These are phyloP conservation scores for Spizellomyces sp. DNA, from an alignment of 192 early-diverging fungal species.

Conservation along the genomic window DNA sequence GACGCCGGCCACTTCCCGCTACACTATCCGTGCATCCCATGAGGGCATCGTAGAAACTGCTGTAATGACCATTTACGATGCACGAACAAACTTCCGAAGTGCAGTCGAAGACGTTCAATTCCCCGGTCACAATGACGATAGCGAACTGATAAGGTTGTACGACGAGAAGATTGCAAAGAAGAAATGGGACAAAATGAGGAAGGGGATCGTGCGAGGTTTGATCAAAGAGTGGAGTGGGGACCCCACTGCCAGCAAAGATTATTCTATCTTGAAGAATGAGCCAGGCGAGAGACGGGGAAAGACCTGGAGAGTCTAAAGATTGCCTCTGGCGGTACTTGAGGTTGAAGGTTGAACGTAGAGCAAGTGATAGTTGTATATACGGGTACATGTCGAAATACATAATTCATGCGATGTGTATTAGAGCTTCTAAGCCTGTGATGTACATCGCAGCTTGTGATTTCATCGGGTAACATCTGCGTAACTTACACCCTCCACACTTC, in stretches of 20 bases:
- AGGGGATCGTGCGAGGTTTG: conserved; percentile 18
- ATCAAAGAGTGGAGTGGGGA: conserved; percentile 32
- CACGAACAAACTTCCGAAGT: conserved; percentile 13
- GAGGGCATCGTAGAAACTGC: conserved; percentile 25
- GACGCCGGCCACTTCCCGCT: conserved; percentile 8
- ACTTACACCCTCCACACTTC: conserved; percentile 61
- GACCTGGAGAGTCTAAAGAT: too few species aligned
- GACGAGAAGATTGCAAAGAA: conserved; percentile 6
- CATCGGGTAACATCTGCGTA: conserved; percentile 50
- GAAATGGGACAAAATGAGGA: conserved; percentile 18
- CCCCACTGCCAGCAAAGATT: conserved; percentile 24
- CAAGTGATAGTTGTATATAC: too few species aligned
- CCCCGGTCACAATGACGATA: conserved; percentile 8
- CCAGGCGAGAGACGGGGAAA: too few species aligned
- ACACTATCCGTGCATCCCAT: background rate
- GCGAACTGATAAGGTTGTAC: conserved; percentile 9
- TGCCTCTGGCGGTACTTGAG: too few species aligned
- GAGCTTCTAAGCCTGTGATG: background rate
- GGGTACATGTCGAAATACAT: too few species aligned
- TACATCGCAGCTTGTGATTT: background rate
- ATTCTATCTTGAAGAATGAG: background rate
- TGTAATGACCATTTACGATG: conserved; percentile 27
- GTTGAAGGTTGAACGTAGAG: too few species aligned
- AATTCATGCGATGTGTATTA: too few species aligned
- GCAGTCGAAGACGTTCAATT: conserved; percentile 6